phyloP scores from a whole-genome alignment of 75 land plant species.

The Pseudotsuga menziesii region DNA sequence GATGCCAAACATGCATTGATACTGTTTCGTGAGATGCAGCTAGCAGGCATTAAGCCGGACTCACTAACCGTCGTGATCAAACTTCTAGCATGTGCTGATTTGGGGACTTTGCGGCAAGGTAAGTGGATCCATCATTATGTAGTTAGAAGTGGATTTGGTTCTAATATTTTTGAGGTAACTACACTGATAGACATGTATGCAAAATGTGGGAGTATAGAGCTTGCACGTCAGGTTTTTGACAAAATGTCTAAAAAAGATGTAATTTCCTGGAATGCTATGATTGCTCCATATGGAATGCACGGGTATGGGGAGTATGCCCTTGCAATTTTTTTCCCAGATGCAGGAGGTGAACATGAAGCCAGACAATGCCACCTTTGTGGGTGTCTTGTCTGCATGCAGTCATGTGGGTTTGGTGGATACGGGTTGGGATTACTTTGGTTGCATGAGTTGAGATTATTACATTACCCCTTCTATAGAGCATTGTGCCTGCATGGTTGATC shows the following conservation, averaged over 20 bases:
- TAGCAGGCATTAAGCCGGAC: slow-evolving; percentile 21
- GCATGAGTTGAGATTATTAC: slow-evolving; percentile 22
- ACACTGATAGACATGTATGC: slow-evolving; percentile 67
- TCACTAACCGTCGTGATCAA: slow-evolving; percentile 40
- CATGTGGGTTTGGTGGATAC: slow-evolving; percentile 62
- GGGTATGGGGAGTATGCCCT: slow-evolving; percentile 48
- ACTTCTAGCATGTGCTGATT: slow-evolving; percentile 44
- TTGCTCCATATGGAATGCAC: slow-evolving; percentile 53
- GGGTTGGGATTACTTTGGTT: slow-evolving; percentile 42
- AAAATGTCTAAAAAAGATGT: slow-evolving; percentile 36
- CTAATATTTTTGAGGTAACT: slow-evolving; percentile 47
- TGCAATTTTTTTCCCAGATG: slow-evolving; percentile 36
- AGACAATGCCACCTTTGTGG: slow-evolving; percentile 42
- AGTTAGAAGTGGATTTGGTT: slow-evolving; percentile 25
- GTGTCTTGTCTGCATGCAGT: slow-evolving; percentile 55
- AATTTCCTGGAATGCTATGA: slow-evolving; percentile 66
- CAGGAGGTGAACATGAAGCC: slow-evolving; percentile 30
- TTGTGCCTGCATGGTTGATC: slow-evolving; percentile 16
- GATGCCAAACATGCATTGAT: slow-evolving; percentile 40
- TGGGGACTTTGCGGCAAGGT: slow-evolving; percentile 27
- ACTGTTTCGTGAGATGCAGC: slow-evolving; percentile 37
- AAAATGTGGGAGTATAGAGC: slow-evolving; percentile 51
- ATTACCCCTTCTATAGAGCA: slow-evolving; percentile 18
- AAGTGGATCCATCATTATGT: slow-evolving; percentile 54
- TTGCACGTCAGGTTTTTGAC: slow-evolving; percentile 45